phyloP scores from a whole-genome alignment of 2,329 filamentous ascomycete genomes.

The Sarocladium oryzae region DNA sequence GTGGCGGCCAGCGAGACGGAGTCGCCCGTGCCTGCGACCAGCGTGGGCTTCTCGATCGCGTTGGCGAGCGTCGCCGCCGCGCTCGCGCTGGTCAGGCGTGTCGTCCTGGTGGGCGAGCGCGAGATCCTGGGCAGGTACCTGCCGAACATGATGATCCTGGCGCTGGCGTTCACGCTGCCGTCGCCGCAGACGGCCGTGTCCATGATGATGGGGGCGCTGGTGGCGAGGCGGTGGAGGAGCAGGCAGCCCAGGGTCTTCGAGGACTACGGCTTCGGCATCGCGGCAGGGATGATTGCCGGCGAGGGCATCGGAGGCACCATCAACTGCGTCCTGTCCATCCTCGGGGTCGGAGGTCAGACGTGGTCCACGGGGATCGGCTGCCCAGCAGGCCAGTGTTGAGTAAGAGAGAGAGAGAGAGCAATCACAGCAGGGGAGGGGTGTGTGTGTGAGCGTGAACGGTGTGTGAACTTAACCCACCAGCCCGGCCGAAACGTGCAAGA shows the following conservation, averaged over 20 bases:
- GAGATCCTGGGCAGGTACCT: background rate
- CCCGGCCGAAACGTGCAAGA: too few relatives aligned
- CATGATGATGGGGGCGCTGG: conserved; percentile 10
- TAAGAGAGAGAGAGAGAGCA: too few relatives aligned
- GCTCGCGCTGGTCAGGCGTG: background rate
- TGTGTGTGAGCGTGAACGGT: too few relatives aligned
- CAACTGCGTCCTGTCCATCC: conserved; percentile 9
- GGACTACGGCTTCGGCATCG: conserved; percentile 10
- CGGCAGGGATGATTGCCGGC: conserved; percentile 10
- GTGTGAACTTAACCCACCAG: too few relatives aligned
- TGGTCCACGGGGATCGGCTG: too few relatives aligned
- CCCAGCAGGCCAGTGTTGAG: too few relatives aligned
- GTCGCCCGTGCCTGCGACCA: conserved; percentile 9
- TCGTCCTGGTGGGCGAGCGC: background rate
- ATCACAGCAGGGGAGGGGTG: too few relatives aligned
- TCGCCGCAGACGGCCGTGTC: conserved; percentile 10
- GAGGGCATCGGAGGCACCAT: conserved; percentile 11
- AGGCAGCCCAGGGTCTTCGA: conserved; percentile 6
- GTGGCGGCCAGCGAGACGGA: conserved; percentile 9
- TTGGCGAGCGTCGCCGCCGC: background rate
- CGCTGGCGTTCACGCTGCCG: conserved; percentile 10
- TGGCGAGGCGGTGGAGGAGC: conserved; percentile 3
- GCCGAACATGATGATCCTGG: conserved; percentile 13
- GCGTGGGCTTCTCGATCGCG: conserved; percentile 4
- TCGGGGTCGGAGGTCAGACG: background rate